A percentile compares a stretch with the other conserved stretches of the same genome.
These are phyloP conservation scores for Bromus sterilis DNA, from an alignment of 176 grass and related monocot genomes.

Conservation along the genomic window DNA sequence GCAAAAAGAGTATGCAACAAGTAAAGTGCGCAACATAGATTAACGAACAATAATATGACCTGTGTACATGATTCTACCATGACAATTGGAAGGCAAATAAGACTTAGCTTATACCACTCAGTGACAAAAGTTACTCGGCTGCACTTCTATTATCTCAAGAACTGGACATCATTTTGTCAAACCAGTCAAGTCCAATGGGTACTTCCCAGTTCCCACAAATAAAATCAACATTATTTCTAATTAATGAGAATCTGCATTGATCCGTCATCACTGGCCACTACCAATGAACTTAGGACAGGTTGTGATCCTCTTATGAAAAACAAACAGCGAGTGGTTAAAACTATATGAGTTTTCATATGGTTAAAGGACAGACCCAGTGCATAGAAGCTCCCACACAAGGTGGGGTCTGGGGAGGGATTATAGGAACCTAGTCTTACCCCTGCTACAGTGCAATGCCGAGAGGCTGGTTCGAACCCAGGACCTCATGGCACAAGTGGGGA, in stretches of 20 bases:
- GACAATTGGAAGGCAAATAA: background rate
- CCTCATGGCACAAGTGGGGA: too few relatives aligned
- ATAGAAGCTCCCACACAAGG: too few relatives aligned
- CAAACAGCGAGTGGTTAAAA: background rate
- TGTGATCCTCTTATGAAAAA: constrained; percentile 14
- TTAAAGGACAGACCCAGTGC: too few relatives aligned
- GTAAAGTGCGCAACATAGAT: background rate
- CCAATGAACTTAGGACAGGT: background rate
- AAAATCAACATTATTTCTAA: background rate
- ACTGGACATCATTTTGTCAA: background rate
- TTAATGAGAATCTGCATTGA: background rate
- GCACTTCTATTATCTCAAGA: background rate
- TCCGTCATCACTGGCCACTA: background rate
- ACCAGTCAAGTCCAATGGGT: background rate
- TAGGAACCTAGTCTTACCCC: too few relatives aligned
- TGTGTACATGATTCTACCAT: background rate
- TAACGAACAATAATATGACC: background rate
- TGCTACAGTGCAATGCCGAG: too few relatives aligned
- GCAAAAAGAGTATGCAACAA: background rate
- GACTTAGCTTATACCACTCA: background rate
- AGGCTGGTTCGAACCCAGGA: too few relatives aligned
- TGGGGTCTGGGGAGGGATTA: too few relatives aligned
- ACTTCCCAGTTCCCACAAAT: constrained; percentile 19
- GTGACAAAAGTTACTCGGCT: background rate
- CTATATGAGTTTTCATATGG: background rate